A percentile compares a stretch with the other conserved stretches of the same genome.
Evolutionary conservation across 2,329 filamentous ascomycete species (phyloP).

Genomic region (Scytalidium sp.): DNA sequence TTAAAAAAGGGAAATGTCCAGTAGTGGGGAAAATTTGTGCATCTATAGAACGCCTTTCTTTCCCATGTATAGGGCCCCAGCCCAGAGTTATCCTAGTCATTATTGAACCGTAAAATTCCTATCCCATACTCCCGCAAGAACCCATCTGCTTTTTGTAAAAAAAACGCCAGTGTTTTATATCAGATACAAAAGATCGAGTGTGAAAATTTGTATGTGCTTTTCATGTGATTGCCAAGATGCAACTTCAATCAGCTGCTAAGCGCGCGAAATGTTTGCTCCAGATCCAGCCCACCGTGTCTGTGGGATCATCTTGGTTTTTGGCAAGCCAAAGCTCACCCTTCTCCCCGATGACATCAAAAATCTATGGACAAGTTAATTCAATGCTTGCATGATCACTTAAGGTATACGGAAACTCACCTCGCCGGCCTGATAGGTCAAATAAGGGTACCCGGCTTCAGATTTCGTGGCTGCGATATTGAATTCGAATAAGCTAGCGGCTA

Average conservation of each 20-base stretch:
- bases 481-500: slow-evolving; percentile 91
- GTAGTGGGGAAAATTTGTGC: background rate
- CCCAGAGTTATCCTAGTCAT: background rate
- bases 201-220: background rate
- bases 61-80: background rate
- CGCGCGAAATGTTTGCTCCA: slow-evolving; percentile 97
- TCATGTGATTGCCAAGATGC: background rate
- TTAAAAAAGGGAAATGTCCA: background rate
- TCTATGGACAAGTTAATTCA: slow-evolving; percentile 39
- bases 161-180: background rate
- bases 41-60: background rate
- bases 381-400: background rate
- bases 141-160: background rate
- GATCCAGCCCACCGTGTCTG: slow-evolving; percentile 85
- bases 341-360: slow-evolving; percentile 90
- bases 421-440: slow-evolving; percentile 90
- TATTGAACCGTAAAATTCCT: background rate
- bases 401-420: slow-evolving; percentile 56
- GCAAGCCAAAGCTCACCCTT: slow-evolving; percentile 98
- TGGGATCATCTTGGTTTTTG: slow-evolving; percentile 89
- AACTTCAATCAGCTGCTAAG: slow-evolving; percentile 35
- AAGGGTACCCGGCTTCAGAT: slow-evolving; percentile 91
- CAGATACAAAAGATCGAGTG: background rate
- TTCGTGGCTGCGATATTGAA: slow-evolving; percentile 95
- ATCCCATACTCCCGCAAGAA: background rate